Evolutionary conservation across 140 eudicot species (phyloP).

Genomic region (Cichorium intybus): DNA sequence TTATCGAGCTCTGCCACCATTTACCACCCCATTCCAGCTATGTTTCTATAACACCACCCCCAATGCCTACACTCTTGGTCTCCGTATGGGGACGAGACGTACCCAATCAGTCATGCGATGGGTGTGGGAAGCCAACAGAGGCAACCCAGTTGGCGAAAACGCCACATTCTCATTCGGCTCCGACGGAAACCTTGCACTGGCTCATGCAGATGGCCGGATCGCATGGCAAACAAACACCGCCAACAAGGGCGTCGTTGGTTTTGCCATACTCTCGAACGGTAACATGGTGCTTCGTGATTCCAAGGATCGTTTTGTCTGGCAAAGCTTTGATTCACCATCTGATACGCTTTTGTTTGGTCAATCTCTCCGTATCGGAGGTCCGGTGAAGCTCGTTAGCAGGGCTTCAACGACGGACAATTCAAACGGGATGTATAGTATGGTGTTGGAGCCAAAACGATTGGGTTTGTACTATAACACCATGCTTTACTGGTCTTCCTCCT

Average conservation of each 20-base stretch:
- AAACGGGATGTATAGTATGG: slow-evolving; percentile 38
- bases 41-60: slow-evolving; percentile 57
- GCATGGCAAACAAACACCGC: slow-evolving; percentile 45
- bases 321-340: too few species aligned
- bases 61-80: slow-evolving; percentile 26
- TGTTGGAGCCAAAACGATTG: slow-evolving; percentile 23
- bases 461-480: slow-evolving; percentile 26
- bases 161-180: slow-evolving; percentile 39
- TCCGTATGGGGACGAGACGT: slow-evolving; percentile 1
- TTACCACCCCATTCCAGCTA: slow-evolving; percentile 30
- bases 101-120: too few species aligned
- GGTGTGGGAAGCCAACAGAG: too few species aligned
- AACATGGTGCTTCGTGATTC: slow-evolving; percentile 41
- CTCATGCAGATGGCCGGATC: slow-evolving; percentile 34
- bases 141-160: too few species aligned
- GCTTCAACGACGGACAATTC: slow-evolving; percentile 8
- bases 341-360: too few species aligned
- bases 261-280: slow-evolving; percentile 33
- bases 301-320: slow-evolving; percentile 37
- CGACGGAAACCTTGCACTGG: slow-evolving; percentile 45
- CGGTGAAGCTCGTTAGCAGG: slow-evolving; percentile 42
- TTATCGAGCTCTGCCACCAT: slow-evolving; percentile 10
- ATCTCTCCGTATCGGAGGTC: slow-evolving; percentile 12
- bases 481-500: background rate
- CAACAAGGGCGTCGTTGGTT: slow-evolving; percentile 37